Evolutionary conservation across 805 yeast species (phyloP).

Genomic region (Ogataea wickerhamii): DNA sequence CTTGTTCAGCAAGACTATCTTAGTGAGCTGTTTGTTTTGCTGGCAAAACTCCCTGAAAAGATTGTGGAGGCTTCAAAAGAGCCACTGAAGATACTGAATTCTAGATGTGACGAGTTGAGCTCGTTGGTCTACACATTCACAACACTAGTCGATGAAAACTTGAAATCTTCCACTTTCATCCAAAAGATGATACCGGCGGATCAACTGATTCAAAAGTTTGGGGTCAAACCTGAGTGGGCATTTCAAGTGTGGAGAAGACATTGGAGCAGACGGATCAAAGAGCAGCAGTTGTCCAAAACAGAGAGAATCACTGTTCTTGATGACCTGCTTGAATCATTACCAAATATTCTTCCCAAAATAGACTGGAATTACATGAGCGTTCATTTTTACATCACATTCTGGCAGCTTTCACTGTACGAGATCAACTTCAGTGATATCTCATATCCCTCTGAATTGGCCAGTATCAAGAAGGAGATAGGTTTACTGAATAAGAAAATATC

Average conservation of each 20-base stretch:
- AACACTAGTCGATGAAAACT: conserved; percentile 54
- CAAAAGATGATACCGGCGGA: conserved; percentile 39
- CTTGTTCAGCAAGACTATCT: conserved; percentile 43
- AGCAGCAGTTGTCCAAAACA: conserved; percentile 16
- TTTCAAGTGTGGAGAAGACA: conserved; percentile 73
- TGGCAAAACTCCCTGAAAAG: conserved; percentile 47
- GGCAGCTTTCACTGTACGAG: conserved; percentile 73
- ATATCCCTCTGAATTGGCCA: conserved; percentile 47
- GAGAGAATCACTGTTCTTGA: conserved; percentile 9
- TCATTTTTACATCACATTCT: conserved; percentile 57
- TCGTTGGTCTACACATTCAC: conserved; percentile 63
- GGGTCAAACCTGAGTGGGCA: conserved; percentile 57
- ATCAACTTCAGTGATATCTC: conserved; percentile 48
- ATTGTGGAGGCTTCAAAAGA: conserved; percentile 39
- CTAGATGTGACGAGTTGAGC: conserved; percentile 67
- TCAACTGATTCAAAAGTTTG: conserved; percentile 39
- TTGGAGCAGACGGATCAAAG: conserved; percentile 30
- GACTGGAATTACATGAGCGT: conserved; percentile 32
- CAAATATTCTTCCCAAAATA: conserved; percentile 12
- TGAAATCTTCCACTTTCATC: conserved; percentile 33
- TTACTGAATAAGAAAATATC: conserved; percentile 36
- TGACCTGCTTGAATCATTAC: conserved; percentile 14
- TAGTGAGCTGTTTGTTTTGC: conserved; percentile 62
- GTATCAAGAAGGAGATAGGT: conserved; percentile 35
- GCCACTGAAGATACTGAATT: conserved; percentile 64